Evolutionary conservation across 495 filamentous ascomycete species (phyloP), one percentile per base, ranked within the genome.

Genomic region (Cetradonia linearis): DNA sequence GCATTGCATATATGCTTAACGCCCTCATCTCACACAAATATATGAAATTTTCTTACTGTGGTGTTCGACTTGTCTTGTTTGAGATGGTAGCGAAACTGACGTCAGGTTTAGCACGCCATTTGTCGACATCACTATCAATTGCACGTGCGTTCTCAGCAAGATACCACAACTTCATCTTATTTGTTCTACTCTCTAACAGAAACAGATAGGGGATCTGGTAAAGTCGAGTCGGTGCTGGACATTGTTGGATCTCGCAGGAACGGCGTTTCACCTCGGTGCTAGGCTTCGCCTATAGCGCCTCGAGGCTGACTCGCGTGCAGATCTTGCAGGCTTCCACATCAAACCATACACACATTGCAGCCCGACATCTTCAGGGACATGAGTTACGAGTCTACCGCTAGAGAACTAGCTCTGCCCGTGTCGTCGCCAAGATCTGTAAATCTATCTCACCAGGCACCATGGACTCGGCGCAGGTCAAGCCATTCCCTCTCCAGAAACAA

Each of bases 331-430:
- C 60, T 62, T 27, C 31, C 23, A 13, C 49, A 20, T 37, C 25
- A 18, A 49, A 66, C 37, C 18, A 81, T 82, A 77, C 77, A 75
- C 13, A 78, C 79, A 46, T 20, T n/a, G 18, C 13, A n/a, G 42
- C 18, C 18, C 42, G 18, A n/a, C 18, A 34, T 34, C n/a, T 34
- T 36, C 14, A 34, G 30, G 50, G 31, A 20, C 50, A 54, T 59
- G 80, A 82, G 50, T 68, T 85, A 86, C 71, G 60, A 73, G 57
- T 83, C 83, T 50, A 83, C 83, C 23, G 83, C 83, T 23, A 80
- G 82, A 68, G 84, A 83, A 49, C 78, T 87, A 42, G 80, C 85
- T 54, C 71, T 86, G 10, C 80, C 83, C 11, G 70, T 81, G 25
- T 81, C 81, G 3, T 74, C 78, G 33, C 68, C 75, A 52, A 55